Base-by-base conservation (phyloP, 2,329 filamentous ascomycete genomes). In the Alternaria conjuncta region DNA sequence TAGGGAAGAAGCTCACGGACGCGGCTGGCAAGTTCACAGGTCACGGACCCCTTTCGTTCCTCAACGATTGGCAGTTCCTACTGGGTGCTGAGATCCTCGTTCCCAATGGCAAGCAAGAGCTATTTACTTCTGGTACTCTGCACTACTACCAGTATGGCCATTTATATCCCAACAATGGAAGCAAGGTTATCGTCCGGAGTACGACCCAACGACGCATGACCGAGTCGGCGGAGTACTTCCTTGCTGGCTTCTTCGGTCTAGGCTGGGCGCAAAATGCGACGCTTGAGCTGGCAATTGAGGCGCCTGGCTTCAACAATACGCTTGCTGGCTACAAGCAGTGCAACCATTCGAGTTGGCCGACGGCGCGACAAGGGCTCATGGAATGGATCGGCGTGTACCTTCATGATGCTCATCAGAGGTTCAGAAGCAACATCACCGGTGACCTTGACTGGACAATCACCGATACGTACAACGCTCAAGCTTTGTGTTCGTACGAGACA, bases 191-290 rank as follows among this genome's bases (percentile, higher is more conserved):
- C 61, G 90, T 88, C 15, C 85, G 91, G 26, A 92, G 90, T 1
- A 93, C 91, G 1, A 92, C 91, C 1, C 90, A 94, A 75, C 88
- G 92, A 74, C 88, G 92, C 23, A 94, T 94, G 91, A 82, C 91
- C 21, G 89, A 93, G 76, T 90, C 86, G 43, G 91, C 91, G 4
- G 91, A 94, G 78, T 91, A 94, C 78, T 94, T 93, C 79, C 81
- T 93, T 74, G 89, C 91, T 6, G 92, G 92, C 0, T 94, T 94
- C 81, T 94, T 94, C 73, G 91, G 91, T 0, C 84, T 93, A 0
- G 86, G 90, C 50, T 94, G 91, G 91, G 85, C 88, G 2, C 85
- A 88, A 28, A 92, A 93, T 73, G 90, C 86, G 7, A 92, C 89
- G 0, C 85, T 93, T n/a, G 88, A 92, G 71, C 84, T 91, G 13